A percentile compares a stretch with the other conserved stretches of the same genome.
Evolutionary conservation across 176 grass and related monocot species (phyloP).

Genomic region (Leersia perrieri): DNA sequence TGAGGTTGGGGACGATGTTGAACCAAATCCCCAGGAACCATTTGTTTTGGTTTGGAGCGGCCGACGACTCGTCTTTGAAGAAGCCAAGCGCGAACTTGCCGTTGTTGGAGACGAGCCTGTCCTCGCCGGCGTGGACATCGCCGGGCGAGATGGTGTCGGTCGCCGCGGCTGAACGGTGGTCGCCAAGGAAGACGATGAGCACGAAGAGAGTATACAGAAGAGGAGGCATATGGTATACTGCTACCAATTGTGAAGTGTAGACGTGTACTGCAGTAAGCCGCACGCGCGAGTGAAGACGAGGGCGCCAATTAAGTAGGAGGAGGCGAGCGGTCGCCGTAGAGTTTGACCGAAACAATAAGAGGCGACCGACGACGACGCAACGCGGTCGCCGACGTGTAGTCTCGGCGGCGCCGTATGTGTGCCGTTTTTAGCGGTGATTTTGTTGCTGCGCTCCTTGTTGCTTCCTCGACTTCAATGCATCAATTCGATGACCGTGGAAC

Average conservation of each 20-base stretch:
- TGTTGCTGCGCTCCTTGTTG: background rate
- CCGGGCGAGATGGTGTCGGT: conserved; percentile 27
- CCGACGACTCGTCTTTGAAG: conserved; percentile 22
- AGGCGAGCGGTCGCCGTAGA: no score
- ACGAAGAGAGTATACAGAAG: background rate
- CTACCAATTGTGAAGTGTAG: background rate
- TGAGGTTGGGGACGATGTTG: conserved; percentile 13
- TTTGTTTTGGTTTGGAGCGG: background rate
- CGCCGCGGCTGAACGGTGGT: background rate
- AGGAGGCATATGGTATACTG: background rate
- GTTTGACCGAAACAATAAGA: no score
- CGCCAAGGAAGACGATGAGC: background rate
- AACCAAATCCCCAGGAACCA: conserved; percentile 62
- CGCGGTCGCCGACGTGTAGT: no score
- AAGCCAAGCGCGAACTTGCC: conserved; percentile 51
- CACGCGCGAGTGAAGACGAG: no score
- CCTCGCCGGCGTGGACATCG: background rate
- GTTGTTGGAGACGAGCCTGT: conserved; percentile 34
- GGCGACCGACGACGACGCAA: no score
- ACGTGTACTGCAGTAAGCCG: no score
- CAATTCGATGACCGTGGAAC: background rate
- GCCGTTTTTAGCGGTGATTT: background rate
- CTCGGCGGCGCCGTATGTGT: no score
- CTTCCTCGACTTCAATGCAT: background rate
- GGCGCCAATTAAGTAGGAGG: no score